Evolutionary conservation across 441 rosid genomes (phyloP).

Genomic region (Pelargonium australe): DNA sequence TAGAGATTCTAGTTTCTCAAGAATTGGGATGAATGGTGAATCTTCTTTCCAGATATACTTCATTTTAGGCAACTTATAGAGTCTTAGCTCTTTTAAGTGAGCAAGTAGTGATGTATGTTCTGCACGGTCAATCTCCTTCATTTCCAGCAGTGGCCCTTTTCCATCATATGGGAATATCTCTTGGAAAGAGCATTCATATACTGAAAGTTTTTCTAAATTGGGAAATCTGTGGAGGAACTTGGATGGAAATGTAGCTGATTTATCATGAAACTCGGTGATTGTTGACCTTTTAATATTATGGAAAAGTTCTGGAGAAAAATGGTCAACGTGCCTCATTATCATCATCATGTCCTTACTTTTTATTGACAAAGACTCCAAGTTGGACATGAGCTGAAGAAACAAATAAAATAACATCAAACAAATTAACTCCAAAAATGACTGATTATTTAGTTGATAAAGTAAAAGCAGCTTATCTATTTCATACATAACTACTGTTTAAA

Average conservation of each 20-base stretch:
- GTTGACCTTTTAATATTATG: neutral
- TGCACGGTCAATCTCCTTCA: neutral
- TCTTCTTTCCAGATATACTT: neutral
- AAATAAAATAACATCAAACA: no score
- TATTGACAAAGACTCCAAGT: no score
- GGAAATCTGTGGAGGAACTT: neutral
- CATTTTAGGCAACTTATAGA: neutral
- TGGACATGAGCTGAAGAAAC: no score
- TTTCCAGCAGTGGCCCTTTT: neutral
- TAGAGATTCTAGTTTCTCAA: neutral
- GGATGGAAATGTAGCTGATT: neutral
- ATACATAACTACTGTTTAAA: no score
- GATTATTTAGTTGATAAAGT: no score
- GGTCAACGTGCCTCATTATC: no score
- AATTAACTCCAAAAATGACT: no score
- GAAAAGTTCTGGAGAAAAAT: neutral
- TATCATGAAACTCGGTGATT: neutral
- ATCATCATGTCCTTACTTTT: no score
- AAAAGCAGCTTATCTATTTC: no score
- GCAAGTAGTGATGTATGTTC: neutral
- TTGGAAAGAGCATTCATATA: neutral
- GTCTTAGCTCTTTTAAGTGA: neutral
- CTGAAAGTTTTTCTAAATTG: neutral
- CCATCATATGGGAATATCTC: conserved; percentile 1
- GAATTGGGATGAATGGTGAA: neutral